phyloP scores from a whole-genome alignment of 495 filamentous ascomycete genomes.

The Chaetomium tenue region DNA sequence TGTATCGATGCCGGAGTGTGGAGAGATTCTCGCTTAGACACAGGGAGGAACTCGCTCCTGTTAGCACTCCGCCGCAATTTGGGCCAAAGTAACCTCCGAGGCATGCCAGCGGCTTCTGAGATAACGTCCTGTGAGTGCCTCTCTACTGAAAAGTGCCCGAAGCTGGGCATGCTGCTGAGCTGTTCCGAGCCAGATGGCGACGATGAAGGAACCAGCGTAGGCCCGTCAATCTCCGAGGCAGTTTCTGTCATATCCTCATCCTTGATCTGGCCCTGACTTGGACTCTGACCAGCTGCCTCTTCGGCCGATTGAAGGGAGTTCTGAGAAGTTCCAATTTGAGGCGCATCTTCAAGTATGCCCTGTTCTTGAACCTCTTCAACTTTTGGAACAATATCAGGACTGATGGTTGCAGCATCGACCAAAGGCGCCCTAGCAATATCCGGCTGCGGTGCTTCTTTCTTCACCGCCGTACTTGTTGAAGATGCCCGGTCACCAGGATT shows the following conservation, averaged over 20 bases:
- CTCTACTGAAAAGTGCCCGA: slow-evolving; percentile 27
- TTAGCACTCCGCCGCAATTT: slow-evolving; percentile 7
- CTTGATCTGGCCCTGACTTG: no score
- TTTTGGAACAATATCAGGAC: neutral
- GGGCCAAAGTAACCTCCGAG: slow-evolving; percentile 33
- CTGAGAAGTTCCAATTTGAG: neutral
- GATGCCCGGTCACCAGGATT: neutral
- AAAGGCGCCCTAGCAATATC: neutral
- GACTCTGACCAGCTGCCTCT: neutral
- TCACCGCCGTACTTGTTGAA: neutral
- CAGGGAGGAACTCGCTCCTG: neutral
- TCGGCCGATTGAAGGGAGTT: neutral
- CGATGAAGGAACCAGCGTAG: slow-evolving; percentile 21
- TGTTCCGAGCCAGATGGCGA: slow-evolving; percentile 7
- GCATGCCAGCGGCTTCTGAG: slow-evolving; percentile 1
- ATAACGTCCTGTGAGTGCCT: slow-evolving; percentile 22
- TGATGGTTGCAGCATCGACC: neutral
- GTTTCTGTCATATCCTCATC: neutral
- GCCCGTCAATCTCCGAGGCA: slow-evolving; percentile 26
- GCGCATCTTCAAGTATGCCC: neutral
- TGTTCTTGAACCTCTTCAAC: neutral
- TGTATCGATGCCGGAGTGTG: neutral
- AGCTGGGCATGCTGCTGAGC: slow-evolving; percentile 16
- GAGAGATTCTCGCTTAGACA: neutral
- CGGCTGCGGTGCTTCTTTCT: neutral